phyloP scores from a whole-genome alignment of 768 basidiomycete genomes.

The Naganishia antarctica region DNA sequence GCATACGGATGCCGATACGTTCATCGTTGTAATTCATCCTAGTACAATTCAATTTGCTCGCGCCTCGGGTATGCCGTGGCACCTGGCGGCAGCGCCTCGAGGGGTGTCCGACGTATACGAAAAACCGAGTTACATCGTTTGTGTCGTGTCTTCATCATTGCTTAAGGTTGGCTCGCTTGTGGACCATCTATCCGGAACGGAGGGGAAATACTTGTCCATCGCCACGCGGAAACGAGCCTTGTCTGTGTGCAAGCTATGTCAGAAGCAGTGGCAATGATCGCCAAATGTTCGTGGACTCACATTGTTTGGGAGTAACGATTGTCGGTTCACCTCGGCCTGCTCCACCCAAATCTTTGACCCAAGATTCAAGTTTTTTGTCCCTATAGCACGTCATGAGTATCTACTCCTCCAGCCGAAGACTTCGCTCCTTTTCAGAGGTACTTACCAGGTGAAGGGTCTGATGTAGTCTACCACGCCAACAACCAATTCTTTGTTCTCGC shows the following conservation, averaged over 20 bases:
- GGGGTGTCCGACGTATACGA: too few species aligned
- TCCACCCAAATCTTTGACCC: conserved; percentile 89
- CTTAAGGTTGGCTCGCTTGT: background rate
- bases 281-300: conserved; percentile 57
- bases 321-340: conserved; percentile 86
- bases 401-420: background rate
- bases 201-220: conserved; percentile 50
- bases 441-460: conserved; percentile 50
- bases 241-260: conserved; percentile 29
- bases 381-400: conserved; percentile 50
- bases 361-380: conserved; percentile 98
- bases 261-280: background rate
- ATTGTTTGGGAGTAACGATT: conserved; percentile 92
- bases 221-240: conserved; percentile 45
- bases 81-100: too few species aligned
- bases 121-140: conserved; percentile 2
- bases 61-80: too few species aligned
- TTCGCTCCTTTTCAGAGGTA: background rate
- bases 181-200: conserved; percentile 48
- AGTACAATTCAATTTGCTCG: too few species aligned
- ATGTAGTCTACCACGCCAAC: conserved; percentile 85
- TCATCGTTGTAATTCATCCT: too few species aligned
- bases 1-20: too few species aligned
- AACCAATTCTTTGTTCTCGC: conserved; percentile 79
- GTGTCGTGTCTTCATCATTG: conserved; percentile 18